phyloP scores from a whole-genome alignment of 2,329 filamentous ascomycete genomes.

The Colletotrichum orbiculare region DNA sequence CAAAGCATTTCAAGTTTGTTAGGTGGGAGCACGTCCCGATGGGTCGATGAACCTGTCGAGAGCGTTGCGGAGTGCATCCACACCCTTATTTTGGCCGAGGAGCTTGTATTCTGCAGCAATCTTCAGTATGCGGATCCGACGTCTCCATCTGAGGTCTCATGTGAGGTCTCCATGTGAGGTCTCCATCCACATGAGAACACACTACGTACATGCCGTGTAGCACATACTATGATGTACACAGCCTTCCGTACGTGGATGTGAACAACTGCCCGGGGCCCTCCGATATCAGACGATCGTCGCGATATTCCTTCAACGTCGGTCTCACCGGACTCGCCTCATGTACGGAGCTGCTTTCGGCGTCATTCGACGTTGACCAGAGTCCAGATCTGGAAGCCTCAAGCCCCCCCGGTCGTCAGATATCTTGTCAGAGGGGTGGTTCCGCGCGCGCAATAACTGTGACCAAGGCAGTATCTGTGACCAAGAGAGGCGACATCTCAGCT shows the following conservation, averaged over 20 bases:
- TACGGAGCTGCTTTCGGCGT: constrained; percentile 22
- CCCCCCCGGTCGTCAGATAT: constrained; percentile 16
- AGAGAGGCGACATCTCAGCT: neutral
- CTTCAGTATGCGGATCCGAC: no score
- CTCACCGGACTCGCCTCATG: constrained; percentile 20
- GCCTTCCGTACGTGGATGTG: constrained; percentile 2
- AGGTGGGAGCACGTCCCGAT: neutral
- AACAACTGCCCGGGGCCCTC: constrained; percentile 19
- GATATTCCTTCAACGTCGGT: constrained; percentile 16
- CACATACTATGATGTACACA: neutral
- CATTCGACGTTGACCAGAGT: neutral
- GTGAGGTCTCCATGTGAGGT: no score
- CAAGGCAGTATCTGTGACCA: constrained; percentile 4
- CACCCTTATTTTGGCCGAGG: neutral
- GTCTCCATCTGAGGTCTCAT: no score
- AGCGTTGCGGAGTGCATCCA: constrained; percentile 28
- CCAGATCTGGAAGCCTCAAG: constrained; percentile 6
- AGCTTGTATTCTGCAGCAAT: no score
- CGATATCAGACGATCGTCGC: constrained; percentile 26
- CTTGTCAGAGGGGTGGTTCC: neutral
- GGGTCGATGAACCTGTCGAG: no score
- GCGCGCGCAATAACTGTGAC: no score
- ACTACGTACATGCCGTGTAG: neutral
- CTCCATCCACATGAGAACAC: neutral
- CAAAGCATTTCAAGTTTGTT: constrained; percentile 7